These are phyloP conservation scores for Obba rivulosa DNA, from an alignment of 768 basidiomycete species.

Conservation along the genomic window DNA sequence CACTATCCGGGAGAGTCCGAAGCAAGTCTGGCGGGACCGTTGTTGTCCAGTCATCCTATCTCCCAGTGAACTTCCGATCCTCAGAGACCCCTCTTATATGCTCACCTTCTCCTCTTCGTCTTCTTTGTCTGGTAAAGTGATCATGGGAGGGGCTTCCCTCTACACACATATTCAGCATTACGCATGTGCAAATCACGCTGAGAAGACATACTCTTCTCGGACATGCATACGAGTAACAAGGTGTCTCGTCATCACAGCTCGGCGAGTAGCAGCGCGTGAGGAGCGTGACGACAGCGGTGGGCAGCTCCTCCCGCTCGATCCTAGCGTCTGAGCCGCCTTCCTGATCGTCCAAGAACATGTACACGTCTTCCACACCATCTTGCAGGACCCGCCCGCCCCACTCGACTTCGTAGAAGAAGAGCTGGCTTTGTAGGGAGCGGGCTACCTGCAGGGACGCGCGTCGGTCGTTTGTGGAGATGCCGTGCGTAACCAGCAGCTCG, in stretches of 20 bases:
- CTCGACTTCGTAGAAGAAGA: conserved; percentile 97
- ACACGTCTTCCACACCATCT: conserved; percentile 90
- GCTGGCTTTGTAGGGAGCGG: conserved; percentile 82
- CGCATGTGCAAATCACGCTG: background rate
- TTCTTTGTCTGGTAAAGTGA: conserved; percentile 14
- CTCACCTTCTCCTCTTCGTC: conserved; percentile 21
- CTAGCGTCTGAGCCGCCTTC: conserved; percentile 57
- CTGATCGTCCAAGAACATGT: conserved; percentile 84
- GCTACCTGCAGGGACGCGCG: conserved; percentile 84
- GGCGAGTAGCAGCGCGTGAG: conserved; percentile 89
- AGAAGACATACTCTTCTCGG: conserved; percentile 52
- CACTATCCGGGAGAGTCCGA: conserved; percentile 60
- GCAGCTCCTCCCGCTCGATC: conserved; percentile 65
- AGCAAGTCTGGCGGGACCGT: conserved; percentile 46
- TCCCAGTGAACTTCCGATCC: background rate
- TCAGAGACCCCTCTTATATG: background rate
- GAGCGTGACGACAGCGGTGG: conserved; percentile 86
- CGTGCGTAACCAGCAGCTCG: conserved; percentile 72
- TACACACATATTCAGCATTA: background rate
- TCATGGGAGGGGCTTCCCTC: conserved; percentile 15
- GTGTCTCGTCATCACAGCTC: conserved; percentile 71
- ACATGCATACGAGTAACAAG: conserved; percentile 83
- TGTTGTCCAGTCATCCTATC: conserved; percentile 41
- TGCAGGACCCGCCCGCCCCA: conserved; percentile 81
- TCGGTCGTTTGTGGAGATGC: conserved; percentile 70